Percentiles rank a stretch among this genome's conserved stretches.
Conservation (phyloP, 2,329 filamentous ascomycete genomes). For the Boeremia lycopersici region DNA sequence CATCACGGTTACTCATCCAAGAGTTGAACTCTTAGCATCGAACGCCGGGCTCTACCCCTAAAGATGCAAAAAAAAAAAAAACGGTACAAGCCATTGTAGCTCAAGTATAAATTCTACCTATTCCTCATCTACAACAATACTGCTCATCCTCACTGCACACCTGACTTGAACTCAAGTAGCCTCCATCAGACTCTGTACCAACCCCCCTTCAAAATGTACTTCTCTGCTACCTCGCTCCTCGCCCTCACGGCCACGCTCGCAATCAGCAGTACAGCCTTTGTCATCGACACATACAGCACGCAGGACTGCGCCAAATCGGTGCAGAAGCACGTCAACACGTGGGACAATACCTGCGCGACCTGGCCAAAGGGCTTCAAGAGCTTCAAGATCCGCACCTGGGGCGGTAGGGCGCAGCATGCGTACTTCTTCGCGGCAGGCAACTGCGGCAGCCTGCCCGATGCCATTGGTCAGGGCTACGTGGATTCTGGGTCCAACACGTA, state of each 20-base stretch:
- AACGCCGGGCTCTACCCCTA: too few relatives aligned
- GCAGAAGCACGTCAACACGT: constrained; percentile 10
- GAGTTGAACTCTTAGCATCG: too few relatives aligned
- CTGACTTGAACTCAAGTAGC: not conserved
- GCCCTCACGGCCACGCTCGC: not conserved
- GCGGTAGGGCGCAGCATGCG: constrained; percentile 4
- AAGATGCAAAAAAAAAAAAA: too few relatives aligned
- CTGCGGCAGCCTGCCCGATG: constrained; percentile 10
- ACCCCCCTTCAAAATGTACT: not conserved
- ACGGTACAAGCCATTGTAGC: too few relatives aligned
- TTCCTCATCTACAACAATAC: too few relatives aligned
- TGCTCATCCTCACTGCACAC: too few relatives aligned
- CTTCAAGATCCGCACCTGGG: constrained; percentile 10
- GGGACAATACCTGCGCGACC: constrained; percentile 19
- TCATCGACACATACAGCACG: not conserved
- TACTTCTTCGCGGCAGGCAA: constrained; percentile 12
- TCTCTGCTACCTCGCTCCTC: not conserved
- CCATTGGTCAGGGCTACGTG: constrained; percentile 2
- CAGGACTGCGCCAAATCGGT: not conserved
- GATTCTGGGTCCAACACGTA: not conserved
- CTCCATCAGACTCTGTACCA: not conserved
- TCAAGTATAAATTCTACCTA: too few relatives aligned
- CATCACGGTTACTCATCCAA: too few relatives aligned
- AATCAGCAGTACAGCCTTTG: not conserved
- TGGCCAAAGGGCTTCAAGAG: constrained; percentile 13